These are phyloP conservation scores for Penicillium sp. DNA, from an alignment of 2,329 filamentous ascomycete genomes.

Conservation along the genomic window DNA sequence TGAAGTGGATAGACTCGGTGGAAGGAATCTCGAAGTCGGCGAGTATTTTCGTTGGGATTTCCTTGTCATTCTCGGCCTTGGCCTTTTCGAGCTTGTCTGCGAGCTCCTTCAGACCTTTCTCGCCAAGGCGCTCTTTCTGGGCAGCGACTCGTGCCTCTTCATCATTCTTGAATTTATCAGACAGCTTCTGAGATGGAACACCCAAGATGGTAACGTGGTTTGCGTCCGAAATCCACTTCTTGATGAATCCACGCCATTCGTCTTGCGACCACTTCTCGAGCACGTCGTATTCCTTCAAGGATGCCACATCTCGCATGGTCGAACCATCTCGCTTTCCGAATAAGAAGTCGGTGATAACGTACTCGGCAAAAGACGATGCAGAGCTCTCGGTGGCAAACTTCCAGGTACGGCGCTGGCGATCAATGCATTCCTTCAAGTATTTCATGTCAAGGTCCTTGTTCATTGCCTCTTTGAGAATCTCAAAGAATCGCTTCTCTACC, in stretches of 20 bases:
- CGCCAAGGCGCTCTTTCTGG: constrained; percentile 75
- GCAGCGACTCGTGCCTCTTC: constrained; percentile 77
- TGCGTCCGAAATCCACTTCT: constrained; percentile 81
- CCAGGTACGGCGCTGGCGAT: constrained; percentile 75
- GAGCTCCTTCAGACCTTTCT: constrained; percentile 76
- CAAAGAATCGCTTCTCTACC: constrained; percentile 82
- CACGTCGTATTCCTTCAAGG: constrained; percentile 59
- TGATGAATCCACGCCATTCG: constrained; percentile 80
- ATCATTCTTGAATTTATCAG: constrained; percentile 76
- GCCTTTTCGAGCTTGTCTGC: constrained; percentile 76
- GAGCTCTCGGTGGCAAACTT: constrained; percentile 82
- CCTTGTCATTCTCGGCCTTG: constrained; percentile 82
- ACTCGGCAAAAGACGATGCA: constrained; percentile 76
- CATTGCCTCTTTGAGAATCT: constrained; percentile 78
- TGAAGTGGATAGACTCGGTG: constrained; percentile 92
- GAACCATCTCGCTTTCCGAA: constrained; percentile 86
- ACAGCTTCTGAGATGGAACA: constrained; percentile 77
- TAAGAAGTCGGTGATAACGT: constrained; percentile 88
- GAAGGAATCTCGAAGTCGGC: constrained; percentile 79
- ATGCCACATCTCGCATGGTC: constrained; percentile 62
- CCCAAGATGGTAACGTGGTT: constrained; percentile 86
- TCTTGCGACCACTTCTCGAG: constrained; percentile 78
- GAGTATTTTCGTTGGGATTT: constrained; percentile 80
- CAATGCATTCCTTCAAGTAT: constrained; percentile 86
- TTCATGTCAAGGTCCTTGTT: constrained; percentile 78